These are phyloP conservation scores for Elongisporangium undulatum DNA, from an alignment of 352 stramenopile genomes.

Conservation along the genomic window DNA sequence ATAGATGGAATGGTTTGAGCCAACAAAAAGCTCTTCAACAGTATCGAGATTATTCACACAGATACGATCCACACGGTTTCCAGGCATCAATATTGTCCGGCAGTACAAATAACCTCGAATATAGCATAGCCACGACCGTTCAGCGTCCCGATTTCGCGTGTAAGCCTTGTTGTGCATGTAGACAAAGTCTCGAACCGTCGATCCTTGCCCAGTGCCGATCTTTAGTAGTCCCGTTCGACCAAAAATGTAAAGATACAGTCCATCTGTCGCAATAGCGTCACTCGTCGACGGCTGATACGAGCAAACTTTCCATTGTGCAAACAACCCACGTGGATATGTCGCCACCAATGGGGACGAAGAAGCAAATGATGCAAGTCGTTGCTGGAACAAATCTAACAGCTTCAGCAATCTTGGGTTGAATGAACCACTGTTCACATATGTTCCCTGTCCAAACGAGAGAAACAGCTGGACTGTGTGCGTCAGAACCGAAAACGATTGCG, in stretches of 20 bases:
- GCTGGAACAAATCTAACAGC: conserved; percentile 24
- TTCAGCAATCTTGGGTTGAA: conserved; percentile 14
- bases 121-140: conserved; percentile 77
- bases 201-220: conserved; percentile 59
- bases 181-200: conserved; percentile 64
- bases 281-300: conserved; percentile 58
- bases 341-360: conserved; percentile 23
- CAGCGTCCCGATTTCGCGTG: conserved; percentile 45
- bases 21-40: conserved; percentile 60
- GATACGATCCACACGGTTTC: conserved; percentile 62
- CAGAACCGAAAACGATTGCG: conserved; percentile 65
- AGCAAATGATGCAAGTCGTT: conserved; percentile 22
- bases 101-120: conserved; percentile 62
- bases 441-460: conserved; percentile 17
- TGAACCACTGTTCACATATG: conserved; percentile 4
- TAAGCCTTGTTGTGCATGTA: conserved; percentile 65
- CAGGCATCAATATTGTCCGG: conserved; percentile 67
- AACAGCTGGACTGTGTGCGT: conserved; percentile 32
- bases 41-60: conserved; percentile 22
- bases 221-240: conserved; percentile 58
- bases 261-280: conserved; percentile 69
- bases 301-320: conserved; percentile 64
- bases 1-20: conserved; percentile 23
- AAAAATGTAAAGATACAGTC: conserved; percentile 66
- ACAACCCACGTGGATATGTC: conserved; percentile 48